Percentiles rank a stretch among this genome's conserved stretches.
phyloP scores from a whole-genome alignment of 73 alveolate genomes.

The Uronychia setigera region DNA sequence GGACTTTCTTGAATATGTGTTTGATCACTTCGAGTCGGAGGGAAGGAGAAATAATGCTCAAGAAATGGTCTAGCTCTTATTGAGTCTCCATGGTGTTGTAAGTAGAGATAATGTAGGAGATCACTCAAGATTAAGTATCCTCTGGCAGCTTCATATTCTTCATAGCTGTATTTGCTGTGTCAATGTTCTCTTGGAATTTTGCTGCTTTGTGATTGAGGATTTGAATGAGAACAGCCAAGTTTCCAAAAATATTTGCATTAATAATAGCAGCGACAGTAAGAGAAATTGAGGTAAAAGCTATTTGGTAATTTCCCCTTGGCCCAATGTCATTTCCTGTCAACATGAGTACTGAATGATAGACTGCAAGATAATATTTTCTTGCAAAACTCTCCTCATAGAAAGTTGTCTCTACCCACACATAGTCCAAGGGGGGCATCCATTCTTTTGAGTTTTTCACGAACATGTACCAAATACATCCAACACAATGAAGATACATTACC shows the following conservation, averaged over 20 bases:
- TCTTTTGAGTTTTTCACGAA: neutral
- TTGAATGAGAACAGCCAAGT: slow-evolving; percentile 35
- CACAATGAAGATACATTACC: slow-evolving; percentile 23
- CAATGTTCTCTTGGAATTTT: slow-evolving; percentile 32
- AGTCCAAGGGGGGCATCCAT: slow-evolving; percentile 49
- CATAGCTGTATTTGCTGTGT: slow-evolving; percentile 54
- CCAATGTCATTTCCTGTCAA: slow-evolving; percentile 68
- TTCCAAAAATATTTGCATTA: slow-evolving; percentile 68
- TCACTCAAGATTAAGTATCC: slow-evolving; percentile 21
- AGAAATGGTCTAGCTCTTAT: slow-evolving; percentile 44
- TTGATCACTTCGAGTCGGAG: slow-evolving; percentile 40
- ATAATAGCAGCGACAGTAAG: slow-evolving; percentile 58
- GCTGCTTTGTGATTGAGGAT: slow-evolving; percentile 27
- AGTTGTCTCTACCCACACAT: slow-evolving; percentile 1
- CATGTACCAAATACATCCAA: slow-evolving; percentile 35
- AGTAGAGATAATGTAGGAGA: slow-evolving; percentile 26
- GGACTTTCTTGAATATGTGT: slow-evolving; percentile 19
- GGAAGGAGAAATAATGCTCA: slow-evolving; percentile 63
- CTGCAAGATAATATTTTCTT: slow-evolving; percentile 25
- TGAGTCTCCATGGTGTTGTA: slow-evolving; percentile 45
- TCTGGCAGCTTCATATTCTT: slow-evolving; percentile 65
- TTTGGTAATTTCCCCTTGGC: slow-evolving; percentile 53
- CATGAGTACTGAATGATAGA: slow-evolving; percentile 59
- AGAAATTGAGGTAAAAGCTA: slow-evolving; percentile 15
- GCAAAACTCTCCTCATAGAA: neutral